A percentile compares a stretch with the other conserved stretches of the same genome.
Evolutionary conservation across 2,329 filamentous ascomycete species (phyloP).

Genomic region (Didymosphaeria variabile): DNA sequence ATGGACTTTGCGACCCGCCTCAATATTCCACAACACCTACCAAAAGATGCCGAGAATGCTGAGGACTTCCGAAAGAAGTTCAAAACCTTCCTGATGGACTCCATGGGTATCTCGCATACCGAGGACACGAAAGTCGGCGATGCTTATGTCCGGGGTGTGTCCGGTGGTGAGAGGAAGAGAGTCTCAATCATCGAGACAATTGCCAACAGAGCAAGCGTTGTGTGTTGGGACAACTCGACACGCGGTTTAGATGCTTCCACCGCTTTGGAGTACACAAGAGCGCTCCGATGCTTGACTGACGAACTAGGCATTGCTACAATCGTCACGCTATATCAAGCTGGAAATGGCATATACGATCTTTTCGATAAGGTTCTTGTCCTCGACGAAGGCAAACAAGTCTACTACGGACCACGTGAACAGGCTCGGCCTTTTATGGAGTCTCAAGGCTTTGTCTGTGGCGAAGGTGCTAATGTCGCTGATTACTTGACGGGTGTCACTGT

Average conservation of each 20-base stretch:
- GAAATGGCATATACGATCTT: conserved; percentile 61
- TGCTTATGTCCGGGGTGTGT: conserved; percentile 71
- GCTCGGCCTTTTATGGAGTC: conserved; percentile 73
- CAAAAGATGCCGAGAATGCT: conserved; percentile 52
- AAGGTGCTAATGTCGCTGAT: conserved; percentile 73
- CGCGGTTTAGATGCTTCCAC: conserved; percentile 49
- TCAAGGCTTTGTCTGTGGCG: conserved; percentile 65
- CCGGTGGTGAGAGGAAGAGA: conserved; percentile 73
- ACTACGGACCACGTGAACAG: conserved; percentile 68
- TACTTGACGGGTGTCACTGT: conserved; percentile 78
- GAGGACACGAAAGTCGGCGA: conserved; percentile 73
- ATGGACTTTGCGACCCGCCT: conserved; percentile 65
- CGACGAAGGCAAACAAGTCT: conserved; percentile 80
- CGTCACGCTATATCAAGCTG: conserved; percentile 65
- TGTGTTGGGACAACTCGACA: conserved; percentile 58
- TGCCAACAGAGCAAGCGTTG: conserved; percentile 66
- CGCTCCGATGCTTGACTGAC: conserved; percentile 61
- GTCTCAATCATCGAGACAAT: conserved; percentile 74
- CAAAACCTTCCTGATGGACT: conserved; percentile 63
- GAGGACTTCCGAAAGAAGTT: conserved; percentile 59
- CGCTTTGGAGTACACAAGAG: conserved; percentile 64
- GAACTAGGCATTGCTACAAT: conserved; percentile 59
- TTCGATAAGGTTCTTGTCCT: conserved; percentile 80
- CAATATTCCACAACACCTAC: conserved; percentile 66
- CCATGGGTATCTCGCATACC: conserved; percentile 60